Percentiles rank a stretch among this genome's conserved stretches.
phyloP scores from a whole-genome alignment of 108 stramenopile species.

The Fragilaria crotonensis region DNA sequence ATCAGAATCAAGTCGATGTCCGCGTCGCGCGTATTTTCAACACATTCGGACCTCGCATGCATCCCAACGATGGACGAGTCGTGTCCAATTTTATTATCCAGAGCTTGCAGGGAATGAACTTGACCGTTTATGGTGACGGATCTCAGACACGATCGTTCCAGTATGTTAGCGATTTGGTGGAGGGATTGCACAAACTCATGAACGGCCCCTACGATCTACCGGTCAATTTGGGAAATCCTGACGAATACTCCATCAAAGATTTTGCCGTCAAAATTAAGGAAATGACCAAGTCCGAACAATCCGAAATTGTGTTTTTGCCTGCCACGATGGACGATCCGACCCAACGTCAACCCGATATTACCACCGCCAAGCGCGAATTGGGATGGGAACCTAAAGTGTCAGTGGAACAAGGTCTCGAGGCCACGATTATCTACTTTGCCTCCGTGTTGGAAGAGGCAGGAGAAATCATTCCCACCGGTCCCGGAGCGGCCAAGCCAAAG shows the following conservation, averaged over 20 bases:
- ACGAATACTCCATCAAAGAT: conserved; percentile 91
- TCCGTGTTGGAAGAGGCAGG: conserved; percentile 75
- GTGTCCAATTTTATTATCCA: conserved; percentile 99
- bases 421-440: conserved; percentile 93
- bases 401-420: conserved; percentile 80
- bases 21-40: conserved; percentile 99
- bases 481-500: conserved; percentile 52
- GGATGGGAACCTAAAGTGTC: conserved; percentile 87
- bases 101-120: conserved; percentile 87
- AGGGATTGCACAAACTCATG: conserved; percentile 97
- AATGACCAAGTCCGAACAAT: conserved; percentile 53
- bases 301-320: conserved; percentile 67
- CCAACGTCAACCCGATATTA: conserved; percentile 93
- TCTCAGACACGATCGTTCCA: conserved; percentile 98
- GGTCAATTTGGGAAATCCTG: conserved; percentile 98
- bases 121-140: conserved; percentile 97
- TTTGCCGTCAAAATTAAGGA: conserved; percentile 84
- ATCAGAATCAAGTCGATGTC: conserved; percentile 88
- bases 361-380: conserved; percentile 81
- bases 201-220: conserved; percentile 87
- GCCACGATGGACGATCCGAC: conserved; percentile 90
- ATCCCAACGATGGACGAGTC: conserved; percentile 98
- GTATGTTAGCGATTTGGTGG: conserved; percentile 95
- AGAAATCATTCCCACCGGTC: conserved; percentile 89
- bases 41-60: conserved; percentile 99